A percentile compares a stretch with the other conserved stretches of the same genome.
Conservation (phyloP, 352 stramenopile genomes). For the Globisporangium paddicum region DNA sequence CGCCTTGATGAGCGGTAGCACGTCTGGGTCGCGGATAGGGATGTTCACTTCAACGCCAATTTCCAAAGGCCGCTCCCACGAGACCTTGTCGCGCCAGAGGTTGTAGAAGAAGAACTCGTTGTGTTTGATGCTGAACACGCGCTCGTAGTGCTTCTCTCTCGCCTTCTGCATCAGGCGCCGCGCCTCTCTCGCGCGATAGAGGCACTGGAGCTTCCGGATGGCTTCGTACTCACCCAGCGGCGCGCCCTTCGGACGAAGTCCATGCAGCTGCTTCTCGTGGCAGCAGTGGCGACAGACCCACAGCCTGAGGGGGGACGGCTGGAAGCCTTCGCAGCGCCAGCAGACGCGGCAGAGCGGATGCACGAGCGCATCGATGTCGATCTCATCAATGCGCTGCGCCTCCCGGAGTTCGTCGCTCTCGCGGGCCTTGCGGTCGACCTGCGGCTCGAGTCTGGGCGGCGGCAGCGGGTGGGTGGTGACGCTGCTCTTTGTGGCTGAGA, state of each 20-base stretch:
- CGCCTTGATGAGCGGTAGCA: slow-evolving; percentile 33
- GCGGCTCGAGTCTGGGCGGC: slow-evolving; percentile 47
- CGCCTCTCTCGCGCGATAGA: slow-evolving; percentile 50
- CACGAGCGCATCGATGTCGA: slow-evolving; percentile 61
- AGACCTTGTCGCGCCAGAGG: slow-evolving; percentile 38
- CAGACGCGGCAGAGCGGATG: slow-evolving; percentile 73
- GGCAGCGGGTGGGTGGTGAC: slow-evolving; percentile 21
- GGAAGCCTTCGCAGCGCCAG: slow-evolving; percentile 72
- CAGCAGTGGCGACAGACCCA: slow-evolving; percentile 70
- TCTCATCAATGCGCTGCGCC: slow-evolving; percentile 43
- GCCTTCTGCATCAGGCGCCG: slow-evolving; percentile 44
- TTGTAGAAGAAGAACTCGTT: slow-evolving; percentile 81
- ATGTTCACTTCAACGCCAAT: slow-evolving; percentile 44
- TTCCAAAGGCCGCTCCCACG: slow-evolving; percentile 42
- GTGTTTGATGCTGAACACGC: slow-evolving; percentile 73
- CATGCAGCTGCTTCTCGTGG: slow-evolving; percentile 70
- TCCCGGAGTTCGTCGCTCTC: slow-evolving; percentile 30
- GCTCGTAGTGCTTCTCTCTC: slow-evolving; percentile 60
- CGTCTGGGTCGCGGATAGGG: slow-evolving; percentile 69
- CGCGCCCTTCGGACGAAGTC: slow-evolving; percentile 26
- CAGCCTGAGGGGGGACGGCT: slow-evolving; percentile 55
- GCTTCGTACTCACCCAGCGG: slow-evolving; percentile 67
- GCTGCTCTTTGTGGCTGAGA: slow-evolving; percentile 7
- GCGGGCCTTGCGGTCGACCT: slow-evolving; percentile 29
- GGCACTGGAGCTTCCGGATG: slow-evolving; percentile 67